Evolutionary conservation across 768 basidiomycete genomes (phyloP).

Genomic region (Mycena venus): DNA sequence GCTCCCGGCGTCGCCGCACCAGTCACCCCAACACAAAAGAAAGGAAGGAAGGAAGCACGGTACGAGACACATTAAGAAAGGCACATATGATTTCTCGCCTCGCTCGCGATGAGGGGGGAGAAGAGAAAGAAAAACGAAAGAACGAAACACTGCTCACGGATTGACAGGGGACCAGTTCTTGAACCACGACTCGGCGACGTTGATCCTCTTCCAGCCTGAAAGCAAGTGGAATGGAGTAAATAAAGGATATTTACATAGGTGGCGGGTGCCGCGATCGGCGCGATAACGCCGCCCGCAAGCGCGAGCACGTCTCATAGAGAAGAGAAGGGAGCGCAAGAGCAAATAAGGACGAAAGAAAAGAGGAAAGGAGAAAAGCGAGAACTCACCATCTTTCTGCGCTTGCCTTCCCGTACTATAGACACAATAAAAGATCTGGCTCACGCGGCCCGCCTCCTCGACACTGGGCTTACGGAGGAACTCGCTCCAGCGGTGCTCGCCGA

Average conservation of each 20-base stretch:
- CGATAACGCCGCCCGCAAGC: no score
- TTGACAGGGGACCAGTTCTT: conserved; percentile 50
- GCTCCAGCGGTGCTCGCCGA: conserved; percentile 67
- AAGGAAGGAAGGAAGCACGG: no score
- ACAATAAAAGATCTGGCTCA: conserved; percentile 58
- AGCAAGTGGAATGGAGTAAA: no score
- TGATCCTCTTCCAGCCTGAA: conserved; percentile 65
- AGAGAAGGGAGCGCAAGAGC: no score
- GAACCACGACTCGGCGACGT: conserved; percentile 60
- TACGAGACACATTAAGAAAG: no score
- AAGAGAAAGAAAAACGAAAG: neutral
- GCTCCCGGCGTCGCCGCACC: no score
- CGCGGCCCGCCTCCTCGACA: conserved; percentile 50
- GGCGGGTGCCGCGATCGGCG: no score
- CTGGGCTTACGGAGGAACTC: conserved; percentile 58
- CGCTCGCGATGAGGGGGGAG: no score
- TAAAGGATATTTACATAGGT: no score
- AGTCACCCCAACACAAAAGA: no score
- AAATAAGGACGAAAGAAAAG: neutral
- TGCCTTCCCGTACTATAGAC: conserved; percentile 56
- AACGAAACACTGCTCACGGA: conserved; percentile 39
- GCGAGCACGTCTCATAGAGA: no score
- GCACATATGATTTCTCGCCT: no score
- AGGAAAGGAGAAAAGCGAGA: neutral
- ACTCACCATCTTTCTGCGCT: conserved; percentile 64